Percentiles rank a stretch among this genome's conserved stretches.
Conservation (phyloP, 2,329 filamentous ascomycete genomes). For the Leptographium radiaticola region DNA sequence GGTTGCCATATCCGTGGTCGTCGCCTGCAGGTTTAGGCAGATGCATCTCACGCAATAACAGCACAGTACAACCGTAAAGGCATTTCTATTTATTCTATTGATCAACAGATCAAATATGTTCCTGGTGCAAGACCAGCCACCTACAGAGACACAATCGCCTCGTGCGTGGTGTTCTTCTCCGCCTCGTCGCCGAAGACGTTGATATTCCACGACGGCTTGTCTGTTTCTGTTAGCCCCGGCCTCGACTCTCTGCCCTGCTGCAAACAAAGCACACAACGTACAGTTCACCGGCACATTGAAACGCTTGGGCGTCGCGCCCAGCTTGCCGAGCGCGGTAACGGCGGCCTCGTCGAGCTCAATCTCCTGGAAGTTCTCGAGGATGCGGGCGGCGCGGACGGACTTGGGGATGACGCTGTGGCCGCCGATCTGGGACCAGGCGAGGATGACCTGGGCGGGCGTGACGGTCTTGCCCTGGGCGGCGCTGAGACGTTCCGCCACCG, state of each 20-base stretch:
- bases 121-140: background rate
- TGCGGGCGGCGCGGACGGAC: slow-evolving; percentile 54
- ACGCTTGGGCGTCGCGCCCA: slow-evolving; percentile 38
- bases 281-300: slow-evolving; percentile 20
- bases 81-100: background rate
- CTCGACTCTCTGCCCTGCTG: slow-evolving; percentile 19
- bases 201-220: slow-evolving; percentile 34
- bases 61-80: background rate
- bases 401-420: slow-evolving; percentile 65
- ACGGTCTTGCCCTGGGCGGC: slow-evolving; percentile 10
- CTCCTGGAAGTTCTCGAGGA: slow-evolving; percentile 57
- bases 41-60: background rate
- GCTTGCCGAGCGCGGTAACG: slow-evolving; percentile 45
- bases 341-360: slow-evolving; percentile 46
- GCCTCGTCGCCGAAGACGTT: slow-evolving; percentile 38
- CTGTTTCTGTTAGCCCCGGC: background rate
- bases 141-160: background rate
- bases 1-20: background rate
- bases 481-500: slow-evolving; percentile 31
- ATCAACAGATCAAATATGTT: background rate
- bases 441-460: slow-evolving; percentile 7
- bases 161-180: slow-evolving; percentile 1
- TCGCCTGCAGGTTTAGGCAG: background rate
- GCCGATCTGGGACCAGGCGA: slow-evolving; percentile 24
- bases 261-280: slow-evolving; percentile 12